phyloP scores from a whole-genome alignment of 768 basidiomycete genomes.

The Tylopilus felleus region DNA sequence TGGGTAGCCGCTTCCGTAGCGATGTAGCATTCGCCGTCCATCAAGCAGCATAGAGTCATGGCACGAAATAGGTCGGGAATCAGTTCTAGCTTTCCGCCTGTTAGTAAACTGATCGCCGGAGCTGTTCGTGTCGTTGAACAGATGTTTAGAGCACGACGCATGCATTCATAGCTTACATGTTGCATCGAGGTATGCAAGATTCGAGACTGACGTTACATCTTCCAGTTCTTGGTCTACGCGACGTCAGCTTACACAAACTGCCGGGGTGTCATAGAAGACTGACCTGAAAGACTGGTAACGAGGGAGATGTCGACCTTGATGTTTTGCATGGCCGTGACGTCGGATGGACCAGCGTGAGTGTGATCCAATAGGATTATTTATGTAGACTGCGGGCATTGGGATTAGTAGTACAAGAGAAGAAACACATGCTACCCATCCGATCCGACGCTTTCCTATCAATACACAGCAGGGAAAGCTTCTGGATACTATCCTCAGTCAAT shows the following conservation, averaged over 20 bases:
- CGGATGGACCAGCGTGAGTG: background rate
- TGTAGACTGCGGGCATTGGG: background rate
- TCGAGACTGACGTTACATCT: background rate
- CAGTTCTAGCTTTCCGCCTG: conserved; percentile 1
- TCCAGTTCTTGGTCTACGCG: background rate
- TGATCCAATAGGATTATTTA: background rate
- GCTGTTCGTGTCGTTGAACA: background rate
- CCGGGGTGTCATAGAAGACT: background rate
- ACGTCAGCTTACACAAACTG: background rate
- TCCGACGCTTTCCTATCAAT: no score
- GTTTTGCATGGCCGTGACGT: background rate
- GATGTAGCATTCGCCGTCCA: conserved; percentile 6
- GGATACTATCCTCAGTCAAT: background rate
- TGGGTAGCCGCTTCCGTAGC: background rate
- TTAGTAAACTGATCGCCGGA: background rate
- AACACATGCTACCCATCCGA: no score
- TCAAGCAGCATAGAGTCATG: conserved; percentile 2
- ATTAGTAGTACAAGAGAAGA: no score
- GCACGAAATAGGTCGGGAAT: conserved; percentile 1
- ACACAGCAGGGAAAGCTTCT: no score
- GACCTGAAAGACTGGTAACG: background rate
- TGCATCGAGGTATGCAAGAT: background rate
- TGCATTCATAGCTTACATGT: background rate
- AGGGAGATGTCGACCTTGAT: background rate
- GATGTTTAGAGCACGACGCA: background rate